Evolutionary conservation across 495 filamentous ascomycete species (phyloP), one percentile per base, ranked within the genome.

Genomic region (Filosporella fistucella): DNA sequence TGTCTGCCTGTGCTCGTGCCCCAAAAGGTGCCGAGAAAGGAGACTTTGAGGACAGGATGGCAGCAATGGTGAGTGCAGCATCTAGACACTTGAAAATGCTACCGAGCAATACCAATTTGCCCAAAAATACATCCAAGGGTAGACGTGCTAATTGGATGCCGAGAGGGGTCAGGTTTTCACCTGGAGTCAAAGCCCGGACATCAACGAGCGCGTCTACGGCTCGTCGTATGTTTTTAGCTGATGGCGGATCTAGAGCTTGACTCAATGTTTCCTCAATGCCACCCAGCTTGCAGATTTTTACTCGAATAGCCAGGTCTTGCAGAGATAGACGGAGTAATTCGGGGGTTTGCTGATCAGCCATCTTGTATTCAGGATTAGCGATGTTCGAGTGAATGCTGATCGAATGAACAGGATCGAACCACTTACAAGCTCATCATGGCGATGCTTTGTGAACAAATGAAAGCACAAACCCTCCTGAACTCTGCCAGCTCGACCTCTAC

Each of bases 231-330:
- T 96, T 98, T 65, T 88, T 95, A 0, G 85, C 74, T 2, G 83
- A 88, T 0, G 93, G 93, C 0, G 91, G 85, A 61, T 98, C 93
- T 16, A 97, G 69, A 7, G 93, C 93, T 63, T 93, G 79, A n/a
- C 84, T 75, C 4, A 98, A 73, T 0, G 89, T 95, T 51, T 89
- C 77, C 57, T 96, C 91, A 41, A 97, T 91, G 38, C 84, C 81
- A 2, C 93, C 93, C 40, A 98, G 75, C 57, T 91, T 93, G 68
- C 90, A 98, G 28, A 94, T 93, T 67, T 98, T 98, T 52, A 96
- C 89, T n/a, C 93, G 82, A 52, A 98, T 83, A 8, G 91, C 88
- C 2, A 96, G 77, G 55, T 98, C 93, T 66, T 97, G 91, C 9
- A 98, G 68, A 0, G 90, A 96, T 5, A 98, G 75, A 2, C 93